Conservation (phyloP, 2,329 filamentous ascomycete species). For the Paecilomyces sp. region DNA sequence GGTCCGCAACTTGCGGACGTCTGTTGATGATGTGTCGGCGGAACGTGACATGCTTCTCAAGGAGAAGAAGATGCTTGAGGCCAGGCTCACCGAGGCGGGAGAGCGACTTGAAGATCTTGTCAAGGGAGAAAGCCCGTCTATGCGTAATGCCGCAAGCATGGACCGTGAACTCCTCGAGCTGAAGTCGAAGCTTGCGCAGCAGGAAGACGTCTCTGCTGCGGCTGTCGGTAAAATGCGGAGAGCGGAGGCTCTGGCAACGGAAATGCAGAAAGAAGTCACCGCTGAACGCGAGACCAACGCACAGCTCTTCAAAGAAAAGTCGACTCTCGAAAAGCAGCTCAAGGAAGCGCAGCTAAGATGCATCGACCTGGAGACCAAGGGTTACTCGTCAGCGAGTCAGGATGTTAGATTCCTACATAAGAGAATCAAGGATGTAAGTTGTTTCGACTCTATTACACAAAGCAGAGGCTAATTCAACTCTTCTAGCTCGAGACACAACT, state of each 20-base stretch:
- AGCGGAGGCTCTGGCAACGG: constrained; percentile 75
- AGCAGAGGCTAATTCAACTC: constrained; percentile 12
- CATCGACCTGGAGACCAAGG: constrained; percentile 93
- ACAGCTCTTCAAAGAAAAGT: constrained; percentile 83
- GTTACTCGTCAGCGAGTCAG: constrained; percentile 87
- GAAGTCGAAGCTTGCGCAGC: constrained; percentile 80
- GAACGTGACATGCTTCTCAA: constrained; percentile 79
- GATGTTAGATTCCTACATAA: constrained; percentile 94
- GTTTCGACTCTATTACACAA: constrained; percentile 4
- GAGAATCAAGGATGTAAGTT: constrained; percentile 82
- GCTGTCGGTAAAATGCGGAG: constrained; percentile 96
- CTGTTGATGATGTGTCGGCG: constrained; percentile 75
- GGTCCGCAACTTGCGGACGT: constrained; percentile 73
- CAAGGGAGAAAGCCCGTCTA: constrained; percentile 74
- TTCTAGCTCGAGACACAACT: constrained; percentile 76
- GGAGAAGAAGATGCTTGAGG: constrained; percentile 85
- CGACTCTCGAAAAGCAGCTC: constrained; percentile 75
- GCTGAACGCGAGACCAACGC: constrained; percentile 76
- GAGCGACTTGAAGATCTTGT: constrained; percentile 82
- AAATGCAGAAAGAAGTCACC: constrained; percentile 88
- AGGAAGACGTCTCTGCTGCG: constrained; percentile 85
- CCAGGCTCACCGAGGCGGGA: constrained; percentile 78
- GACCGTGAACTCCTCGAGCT: constrained; percentile 86
- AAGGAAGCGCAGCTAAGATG: constrained; percentile 86
- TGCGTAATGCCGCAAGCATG: constrained; percentile 81